Evolutionary conservation across 176 grass and related monocot genomes (phyloP), one percentile per base, ranked within the genome.

Genomic region (Rhynchospora breviuscula): DNA sequence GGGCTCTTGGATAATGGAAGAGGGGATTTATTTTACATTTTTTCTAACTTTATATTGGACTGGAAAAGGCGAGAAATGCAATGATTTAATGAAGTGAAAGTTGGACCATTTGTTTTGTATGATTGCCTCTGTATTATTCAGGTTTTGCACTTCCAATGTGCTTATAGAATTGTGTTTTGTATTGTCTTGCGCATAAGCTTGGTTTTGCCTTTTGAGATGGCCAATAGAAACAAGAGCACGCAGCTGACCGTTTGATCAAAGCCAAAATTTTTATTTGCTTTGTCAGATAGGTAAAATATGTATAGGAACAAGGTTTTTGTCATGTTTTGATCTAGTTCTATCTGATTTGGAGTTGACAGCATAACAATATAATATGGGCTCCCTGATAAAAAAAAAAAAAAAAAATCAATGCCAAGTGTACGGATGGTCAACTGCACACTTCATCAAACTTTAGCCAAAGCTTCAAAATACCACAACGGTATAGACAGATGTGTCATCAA

Each of bases 241-340:
- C 40, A 66, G 77, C 35, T 81, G 80, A 82, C 60, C 61, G 60
- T 82, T 52, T 82, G 44, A 82, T 82, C 21, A 40, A 53, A 52
- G 10, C 44, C 40, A 47, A 44, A 80, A 5, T 26, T 4, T 79
- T 8, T 79, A 61, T 79, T 79, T 53, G 13, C 18, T 17, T 53
- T 82, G 61, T 66, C 60, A 66, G 60, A 53, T 40, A 33, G 46
- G 53, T 65, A 17, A 46, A 77, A 56, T 23, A 77, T 29, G 6
- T 22, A 75, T 26, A 52, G 19, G 1, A 49, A 52, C n/a, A 49
- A 47, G 6, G 2, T n/a, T 62, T 43, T 63, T 61, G 54, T 31
- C 33, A 80, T 35, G 31, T 61, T 80, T 62, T 58, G 59, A 81
- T 81, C 21, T 46, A 63, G 58, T 43, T 64, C 18, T 21, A 58